These are phyloP conservation scores for Malus sieversii DNA, from an alignment of 306 rosid genomes.

Conservation along the genomic window DNA sequence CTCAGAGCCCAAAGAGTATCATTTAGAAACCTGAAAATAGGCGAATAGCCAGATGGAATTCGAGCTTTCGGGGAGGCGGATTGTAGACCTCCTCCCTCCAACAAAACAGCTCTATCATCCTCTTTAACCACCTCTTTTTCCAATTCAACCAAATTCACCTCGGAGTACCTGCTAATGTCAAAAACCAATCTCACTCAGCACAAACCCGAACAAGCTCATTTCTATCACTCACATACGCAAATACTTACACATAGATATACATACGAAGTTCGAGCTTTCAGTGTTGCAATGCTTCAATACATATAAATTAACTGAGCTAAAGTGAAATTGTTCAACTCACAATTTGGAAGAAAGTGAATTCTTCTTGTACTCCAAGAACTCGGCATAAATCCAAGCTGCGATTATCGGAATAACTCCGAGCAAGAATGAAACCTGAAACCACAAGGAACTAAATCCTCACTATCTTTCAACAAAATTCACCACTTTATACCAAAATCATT, in stretches of 20 bases:
- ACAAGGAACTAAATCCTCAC: not conserved
- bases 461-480: not conserved
- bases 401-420: conserved; percentile 58
- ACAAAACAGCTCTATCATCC: conserved; percentile 58
- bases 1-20: not conserved
- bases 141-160: conserved; percentile 57
- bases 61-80: conserved; percentile 56
- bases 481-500: not conserved
- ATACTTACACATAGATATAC: not conserved
- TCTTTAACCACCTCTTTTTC: conserved; percentile 44
- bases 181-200: conserved; percentile 19
- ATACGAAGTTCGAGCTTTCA: not conserved
- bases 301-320: not conserved
- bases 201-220: not conserved
- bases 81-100: conserved; percentile 66
- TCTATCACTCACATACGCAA: not conserved
- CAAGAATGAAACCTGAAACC: conserved; percentile 54
- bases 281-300: not conserved
- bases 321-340: conserved; percentile 37
- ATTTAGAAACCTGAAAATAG: conserved; percentile 52
- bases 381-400: conserved; percentile 71
- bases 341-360: conserved; percentile 46
- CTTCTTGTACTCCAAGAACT: conserved; percentile 65
- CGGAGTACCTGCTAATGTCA: conserved; percentile 58
- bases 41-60: conserved; percentile 33